Base-by-base conservation (phyloP, 306 rosid species). In the Quercus parvula region DNA sequence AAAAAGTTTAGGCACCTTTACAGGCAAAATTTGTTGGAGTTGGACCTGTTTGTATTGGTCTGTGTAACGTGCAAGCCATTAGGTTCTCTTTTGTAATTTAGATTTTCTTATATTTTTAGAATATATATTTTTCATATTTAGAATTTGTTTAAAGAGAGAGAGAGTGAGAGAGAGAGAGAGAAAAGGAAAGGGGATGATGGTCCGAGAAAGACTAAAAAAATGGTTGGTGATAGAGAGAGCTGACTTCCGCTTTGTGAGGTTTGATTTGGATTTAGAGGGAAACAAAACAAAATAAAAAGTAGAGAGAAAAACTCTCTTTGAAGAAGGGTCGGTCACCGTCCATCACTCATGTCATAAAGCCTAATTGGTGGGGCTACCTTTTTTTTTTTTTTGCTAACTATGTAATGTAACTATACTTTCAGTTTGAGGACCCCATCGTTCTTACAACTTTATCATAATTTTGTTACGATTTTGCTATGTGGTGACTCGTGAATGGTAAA, bases 171-270 rank as follows among this genome's bases (percentile, higher is more conserved):
- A 5, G 15, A 24, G 54, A 67, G 76, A 38, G 46, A 38, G 46
- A 41, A 0, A 41, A 41, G 46, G 46, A 41, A 41, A 41, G 46
- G 46, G 46, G 46, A 41, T 41, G 46, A 33, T 75, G 81, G 81
- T 74, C 76, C 38, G 75, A 76, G 85, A 76, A 82, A 49, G 58
- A 68, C 24, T 61, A 41, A 49, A 12, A 49, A 49, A 56, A 64
- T 85, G 87, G 85, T 61, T 86, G 92, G 90, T 75, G 72, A 80
- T 44, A 86, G 84, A 77, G 85, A 19, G 57, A 69, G 86, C 83
- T 85, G 87, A 89, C 75, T 83, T 82, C 90, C 92, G 90, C 78
- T 75, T 69, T 85, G 87, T 61, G 74, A 85, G 94, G 93, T 75
- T 72, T 90, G 74, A 81, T 75, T 72, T 90, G 74, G 83, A 76